Conservation (phyloP, 768 basidiomycete genomes). For the Suillus occidentalis region DNA sequence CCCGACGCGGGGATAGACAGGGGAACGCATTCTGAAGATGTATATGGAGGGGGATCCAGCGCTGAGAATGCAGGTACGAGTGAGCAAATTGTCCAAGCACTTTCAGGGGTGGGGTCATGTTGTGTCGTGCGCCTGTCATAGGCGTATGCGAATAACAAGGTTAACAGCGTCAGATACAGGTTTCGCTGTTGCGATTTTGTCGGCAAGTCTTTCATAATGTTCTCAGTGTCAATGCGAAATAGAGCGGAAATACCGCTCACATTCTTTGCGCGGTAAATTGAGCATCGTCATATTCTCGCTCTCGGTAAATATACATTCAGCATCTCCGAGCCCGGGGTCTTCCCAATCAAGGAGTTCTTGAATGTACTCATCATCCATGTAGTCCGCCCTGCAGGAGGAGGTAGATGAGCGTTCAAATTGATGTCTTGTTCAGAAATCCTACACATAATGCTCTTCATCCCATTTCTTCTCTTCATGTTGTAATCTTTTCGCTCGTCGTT, state of each 20-base stretch:
- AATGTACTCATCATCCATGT: conserved; percentile 73
- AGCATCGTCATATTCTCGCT: conserved; percentile 70
- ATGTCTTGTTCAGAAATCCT: conserved; percentile 25
- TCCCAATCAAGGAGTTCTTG: conserved; percentile 67
- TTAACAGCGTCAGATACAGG: conserved; percentile 68
- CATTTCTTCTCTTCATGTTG: conserved; percentile 74
- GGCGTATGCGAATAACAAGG: conserved; percentile 75
- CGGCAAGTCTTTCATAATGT: conserved; percentile 52
- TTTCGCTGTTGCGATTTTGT: conserved; percentile 53
- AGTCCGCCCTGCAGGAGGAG: conserved; percentile 67
- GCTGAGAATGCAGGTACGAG: conserved; percentile 82
- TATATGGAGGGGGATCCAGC: conserved; percentile 67
- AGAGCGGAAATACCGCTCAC: conserved; percentile 31
- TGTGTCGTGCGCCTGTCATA: conserved; percentile 81
- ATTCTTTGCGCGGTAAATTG: conserved; percentile 51
- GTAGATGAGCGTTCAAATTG: conserved; percentile 6
- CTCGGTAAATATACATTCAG: conserved; percentile 59
- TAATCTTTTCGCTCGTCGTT: conserved; percentile 54
- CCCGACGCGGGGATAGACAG: conserved; percentile 9
- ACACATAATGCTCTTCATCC: conserved; percentile 87
- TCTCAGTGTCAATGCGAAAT: neutral
- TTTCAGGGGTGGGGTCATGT: conserved; percentile 81
- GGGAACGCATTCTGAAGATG: conserved; percentile 17
- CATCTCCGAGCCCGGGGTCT: conserved; percentile 48
- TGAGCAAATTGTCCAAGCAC: conserved; percentile 80